Conservation (phyloP, 176 grass and related monocot genomes). For the Oryza glaberrima region DNA sequence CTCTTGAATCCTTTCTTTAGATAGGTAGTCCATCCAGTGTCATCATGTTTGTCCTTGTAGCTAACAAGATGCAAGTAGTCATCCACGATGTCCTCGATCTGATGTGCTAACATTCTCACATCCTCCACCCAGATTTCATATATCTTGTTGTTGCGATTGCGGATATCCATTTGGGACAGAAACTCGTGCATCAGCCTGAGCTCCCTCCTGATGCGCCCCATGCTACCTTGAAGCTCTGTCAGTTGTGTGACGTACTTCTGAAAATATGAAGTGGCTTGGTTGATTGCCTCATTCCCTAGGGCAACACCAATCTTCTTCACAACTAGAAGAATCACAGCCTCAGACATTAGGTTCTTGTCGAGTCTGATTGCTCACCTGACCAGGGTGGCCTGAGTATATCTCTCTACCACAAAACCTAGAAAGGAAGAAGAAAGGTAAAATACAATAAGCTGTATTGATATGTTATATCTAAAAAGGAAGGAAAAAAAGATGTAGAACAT, state of each 20-base stretch:
- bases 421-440: too few species aligned
- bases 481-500: too few species aligned
- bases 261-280: not conserved
- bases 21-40: not conserved
- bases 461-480: too few species aligned
- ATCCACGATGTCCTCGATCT: not conserved
- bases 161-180: not conserved
- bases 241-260: not conserved
- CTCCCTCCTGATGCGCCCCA: not conserved
- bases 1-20: not conserved
- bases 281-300: not conserved
- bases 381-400: too few species aligned
- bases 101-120: not conserved
- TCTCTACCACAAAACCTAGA: too few species aligned
- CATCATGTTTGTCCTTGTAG: not conserved
- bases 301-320: not conserved
- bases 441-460: too few species aligned
- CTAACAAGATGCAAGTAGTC: constrained; percentile 17
- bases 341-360: not conserved
- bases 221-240: not conserved
- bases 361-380: too few species aligned
- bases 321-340: not conserved
- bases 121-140: not conserved
- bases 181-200: constrained; percentile 19
- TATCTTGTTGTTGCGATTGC: not conserved